Evolutionary conservation across 345 rosid genomes (phyloP), one percentile per base, ranked within the genome.

Genomic region (Kernera saxatilis): DNA sequence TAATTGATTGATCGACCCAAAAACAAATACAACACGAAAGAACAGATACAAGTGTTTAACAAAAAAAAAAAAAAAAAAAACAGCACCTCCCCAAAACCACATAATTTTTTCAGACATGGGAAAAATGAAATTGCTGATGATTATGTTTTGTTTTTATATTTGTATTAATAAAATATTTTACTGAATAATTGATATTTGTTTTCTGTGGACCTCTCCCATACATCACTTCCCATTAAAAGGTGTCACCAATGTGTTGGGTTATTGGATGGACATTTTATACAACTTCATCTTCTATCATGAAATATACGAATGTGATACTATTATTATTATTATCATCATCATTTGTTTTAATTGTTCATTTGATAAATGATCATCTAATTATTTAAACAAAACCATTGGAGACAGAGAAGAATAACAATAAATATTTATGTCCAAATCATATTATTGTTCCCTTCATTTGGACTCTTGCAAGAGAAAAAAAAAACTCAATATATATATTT

Each of bases 211-310:
- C 58, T 70, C 37, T 23, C 59, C 11, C 29, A 49, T 13, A 70
- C 60, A 66, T 66, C 67, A 49, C 43, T 73, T 57, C 46, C 45
- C 52, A 73, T 56, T 15, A 73, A 65, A 29, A 66, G 67, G 37
- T 48, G 72, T 65, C 66, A 73, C 77, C 53, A 37, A 57, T 58
- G 13, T 48, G 61, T 66, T 66, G 54, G 9, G 27, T 66, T 57
- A 64, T 64, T 64, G 77, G 71, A 45, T 55, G 56, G 52, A 73
- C 41, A 37, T 19, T 56, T 65, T 73, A 3, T 39, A 22, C 22
- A 57, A 46, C 37, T 21, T 7, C 40, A 25, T 46, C 33, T 54
- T 53, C 49, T 44, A 44, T 45, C 18, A 43, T 36, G 25, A 55
- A 72, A 64, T 14, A 64, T 54, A 64, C 65, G 22, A 44, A 29